Conservation (phyloP, 768 basidiomycete genomes). For the Suillus brevipes region DNA sequence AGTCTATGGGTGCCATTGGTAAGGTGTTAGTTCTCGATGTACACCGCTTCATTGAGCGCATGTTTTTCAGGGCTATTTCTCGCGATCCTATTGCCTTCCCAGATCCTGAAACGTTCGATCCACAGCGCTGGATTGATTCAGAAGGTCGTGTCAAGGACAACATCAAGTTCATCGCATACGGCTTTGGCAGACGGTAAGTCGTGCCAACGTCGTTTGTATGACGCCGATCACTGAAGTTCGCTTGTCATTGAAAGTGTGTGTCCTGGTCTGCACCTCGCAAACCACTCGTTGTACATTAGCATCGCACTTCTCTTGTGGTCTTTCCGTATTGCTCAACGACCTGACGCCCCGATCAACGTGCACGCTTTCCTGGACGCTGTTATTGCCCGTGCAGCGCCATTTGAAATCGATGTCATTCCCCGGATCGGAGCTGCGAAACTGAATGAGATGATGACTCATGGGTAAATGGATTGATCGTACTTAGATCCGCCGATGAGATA, state of each 20-base stretch:
- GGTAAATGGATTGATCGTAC: background rate
- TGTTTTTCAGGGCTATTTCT: background rate
- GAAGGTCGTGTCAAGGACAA: background rate
- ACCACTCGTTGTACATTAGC: conserved; percentile 57
- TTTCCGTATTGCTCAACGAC: background rate
- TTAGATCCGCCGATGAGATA: background rate
- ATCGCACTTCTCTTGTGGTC: conserved; percentile 60
- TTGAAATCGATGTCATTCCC: background rate
- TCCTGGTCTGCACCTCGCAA: conserved; percentile 52
- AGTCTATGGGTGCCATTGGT: background rate
- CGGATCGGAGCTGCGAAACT: conserved; percentile 16
- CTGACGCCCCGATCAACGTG: background rate
- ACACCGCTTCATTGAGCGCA: background rate
- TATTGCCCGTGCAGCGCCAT: background rate
- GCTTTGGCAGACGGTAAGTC: background rate
- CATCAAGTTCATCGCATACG: background rate
- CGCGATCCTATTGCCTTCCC: conserved; percentile 40
- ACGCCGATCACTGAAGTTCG: background rate
- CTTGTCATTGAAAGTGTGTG: conserved; percentile 43
- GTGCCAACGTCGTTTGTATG: background rate
- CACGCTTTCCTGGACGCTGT: background rate
- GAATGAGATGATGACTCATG: conserved; percentile 15
- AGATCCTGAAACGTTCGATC: conserved; percentile 53
- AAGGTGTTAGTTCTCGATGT: background rate
- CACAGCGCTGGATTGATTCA: conserved; percentile 51